phyloP scores from a whole-genome alignment of 83 land plant species.

The Picea abies region DNA sequence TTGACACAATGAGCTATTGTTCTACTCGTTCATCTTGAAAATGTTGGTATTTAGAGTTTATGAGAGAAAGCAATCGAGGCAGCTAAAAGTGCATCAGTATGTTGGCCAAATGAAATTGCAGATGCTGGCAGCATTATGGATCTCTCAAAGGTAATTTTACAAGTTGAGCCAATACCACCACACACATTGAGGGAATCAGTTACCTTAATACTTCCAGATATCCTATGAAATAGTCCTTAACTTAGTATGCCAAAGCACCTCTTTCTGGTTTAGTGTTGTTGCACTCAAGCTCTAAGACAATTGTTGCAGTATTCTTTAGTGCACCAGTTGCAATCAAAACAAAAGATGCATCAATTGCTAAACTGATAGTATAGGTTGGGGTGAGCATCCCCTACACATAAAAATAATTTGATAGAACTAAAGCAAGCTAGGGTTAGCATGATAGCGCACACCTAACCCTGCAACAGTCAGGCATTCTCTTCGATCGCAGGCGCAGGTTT shows the following conservation, averaged over 20 bases:
- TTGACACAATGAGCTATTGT: slow-evolving; percentile 9
- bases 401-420: too few species aligned
- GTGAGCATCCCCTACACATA: slow-evolving; percentile 18
- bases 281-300: slow-evolving; percentile 19
- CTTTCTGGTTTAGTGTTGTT: slow-evolving; percentile 24
- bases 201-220: slow-evolving; percentile 13
- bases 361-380: slow-evolving; percentile 20
- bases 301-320: slow-evolving; percentile 18
- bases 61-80: slow-evolving; percentile 20
- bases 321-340: slow-evolving; percentile 16
- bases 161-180: slow-evolving; percentile 26
- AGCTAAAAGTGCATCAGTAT: slow-evolving; percentile 13
- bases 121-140: slow-evolving; percentile 23
- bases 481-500: too few species aligned
- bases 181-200: slow-evolving; percentile 35
- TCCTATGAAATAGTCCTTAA: not conserved
- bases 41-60: slow-evolving; percentile 10
- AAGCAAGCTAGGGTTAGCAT: too few species aligned
- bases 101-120: slow-evolving; percentile 26
- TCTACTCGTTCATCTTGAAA: slow-evolving; percentile 20
- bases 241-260: slow-evolving; percentile 18
- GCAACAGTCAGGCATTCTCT: too few species aligned
- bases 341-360: slow-evolving; percentile 26
- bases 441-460: too few species aligned
- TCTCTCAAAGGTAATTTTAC: slow-evolving; percentile 21